Evolutionary conservation across 495 filamentous ascomycete species (phyloP).

Genomic region (Sporormia fimetaria): DNA sequence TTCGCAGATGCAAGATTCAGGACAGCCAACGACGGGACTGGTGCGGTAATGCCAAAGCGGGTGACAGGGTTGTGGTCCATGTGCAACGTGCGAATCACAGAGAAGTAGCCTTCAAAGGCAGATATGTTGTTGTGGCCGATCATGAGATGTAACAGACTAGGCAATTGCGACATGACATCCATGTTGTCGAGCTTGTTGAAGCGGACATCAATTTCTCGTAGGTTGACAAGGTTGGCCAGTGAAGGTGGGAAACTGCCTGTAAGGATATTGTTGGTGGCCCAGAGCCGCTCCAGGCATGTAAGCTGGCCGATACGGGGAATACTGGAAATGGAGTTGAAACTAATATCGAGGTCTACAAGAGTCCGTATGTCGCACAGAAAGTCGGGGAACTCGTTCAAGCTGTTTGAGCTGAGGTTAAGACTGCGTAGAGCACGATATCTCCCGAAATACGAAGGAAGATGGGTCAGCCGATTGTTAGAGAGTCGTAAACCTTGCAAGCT

Average conservation of each 20-base stretch:
- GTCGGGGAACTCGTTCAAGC: conserved; percentile 68
- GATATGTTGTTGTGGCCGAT: conserved; percentile 87
- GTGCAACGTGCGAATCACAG: conserved; percentile 67
- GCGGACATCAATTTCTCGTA: conserved; percentile 86
- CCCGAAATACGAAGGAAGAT: conserved; percentile 69
- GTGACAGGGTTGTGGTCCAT: conserved; percentile 90
- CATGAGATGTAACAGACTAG: conserved; percentile 72
- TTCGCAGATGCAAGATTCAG: conserved; percentile 83
- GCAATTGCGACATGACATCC: conserved; percentile 69
- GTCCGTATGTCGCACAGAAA: conserved; percentile 73
- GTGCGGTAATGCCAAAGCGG: conserved; percentile 68
- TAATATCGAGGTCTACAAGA: conserved; percentile 88
- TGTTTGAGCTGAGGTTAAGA: conserved; percentile 86
- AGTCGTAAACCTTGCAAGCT: conserved; percentile 84
- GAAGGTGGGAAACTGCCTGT: conserved; percentile 58
- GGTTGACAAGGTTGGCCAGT: conserved; percentile 56
- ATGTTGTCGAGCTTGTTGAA: conserved; percentile 83
- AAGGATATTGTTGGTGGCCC: conserved; percentile 89
- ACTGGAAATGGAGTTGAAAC: conserved; percentile 78
- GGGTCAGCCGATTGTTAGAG: conserved; percentile 77
- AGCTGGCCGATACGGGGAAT: conserved; percentile 73
- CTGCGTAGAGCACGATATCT: conserved; percentile 64
- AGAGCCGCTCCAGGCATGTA: conserved; percentile 69
- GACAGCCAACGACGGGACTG: conserved; percentile 68
- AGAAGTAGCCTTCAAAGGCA: conserved; percentile 73